A percentile compares a stretch with the other conserved stretches of the same genome.
These are phyloP conservation scores for Sphaerosporella brunnea DNA, from an alignment of 495 filamentous ascomycete genomes.

Conservation along the genomic window DNA sequence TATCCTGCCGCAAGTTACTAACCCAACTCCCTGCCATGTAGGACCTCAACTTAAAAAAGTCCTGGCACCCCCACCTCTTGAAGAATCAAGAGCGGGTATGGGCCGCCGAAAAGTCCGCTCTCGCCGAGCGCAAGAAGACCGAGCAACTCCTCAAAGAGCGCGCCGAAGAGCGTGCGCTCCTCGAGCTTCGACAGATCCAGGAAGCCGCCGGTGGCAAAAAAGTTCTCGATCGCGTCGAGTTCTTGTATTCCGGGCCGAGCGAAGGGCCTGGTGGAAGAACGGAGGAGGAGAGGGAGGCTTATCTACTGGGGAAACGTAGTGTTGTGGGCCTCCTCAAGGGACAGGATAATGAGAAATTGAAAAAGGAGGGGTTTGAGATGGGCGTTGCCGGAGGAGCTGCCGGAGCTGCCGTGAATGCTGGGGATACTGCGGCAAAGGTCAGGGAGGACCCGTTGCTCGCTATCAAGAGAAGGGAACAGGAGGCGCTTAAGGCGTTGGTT, in stretches of 20 bases:
- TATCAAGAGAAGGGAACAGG: slow-evolving; percentile 84
- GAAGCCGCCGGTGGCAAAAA: slow-evolving; percentile 72
- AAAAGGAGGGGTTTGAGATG: slow-evolving; percentile 49
- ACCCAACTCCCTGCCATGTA: background rate
- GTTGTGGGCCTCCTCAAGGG: slow-evolving; percentile 82
- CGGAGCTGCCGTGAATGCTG: too few species aligned
- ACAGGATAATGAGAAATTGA: slow-evolving; percentile 57
- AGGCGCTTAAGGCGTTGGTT: slow-evolving; percentile 73
- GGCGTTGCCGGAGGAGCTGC: slow-evolving; percentile 35
- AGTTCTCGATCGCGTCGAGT: slow-evolving; percentile 66
- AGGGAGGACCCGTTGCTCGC: slow-evolving; percentile 75
- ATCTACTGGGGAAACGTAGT: slow-evolving; percentile 75
- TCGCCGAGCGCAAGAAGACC: slow-evolving; percentile 84
- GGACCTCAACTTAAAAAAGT: slow-evolving; percentile 93
- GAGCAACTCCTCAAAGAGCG: slow-evolving; percentile 78
- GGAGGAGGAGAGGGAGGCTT: slow-evolving; percentile 85
- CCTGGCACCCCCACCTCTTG: slow-evolving; percentile 76
- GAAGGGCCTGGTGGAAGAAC: slow-evolving; percentile 61
- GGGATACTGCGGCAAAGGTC: slow-evolving; percentile 70
- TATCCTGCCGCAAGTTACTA: background rate
- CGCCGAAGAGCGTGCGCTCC: slow-evolving; percentile 79
- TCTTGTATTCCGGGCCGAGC: slow-evolving; percentile 89
- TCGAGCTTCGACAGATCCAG: slow-evolving; percentile 77
- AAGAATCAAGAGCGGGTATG: slow-evolving; percentile 72
- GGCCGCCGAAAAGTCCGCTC: slow-evolving; percentile 76